phyloP scores from a whole-genome alignment of 495 filamentous ascomycete species.

The Sphaerosporella brunnea region DNA sequence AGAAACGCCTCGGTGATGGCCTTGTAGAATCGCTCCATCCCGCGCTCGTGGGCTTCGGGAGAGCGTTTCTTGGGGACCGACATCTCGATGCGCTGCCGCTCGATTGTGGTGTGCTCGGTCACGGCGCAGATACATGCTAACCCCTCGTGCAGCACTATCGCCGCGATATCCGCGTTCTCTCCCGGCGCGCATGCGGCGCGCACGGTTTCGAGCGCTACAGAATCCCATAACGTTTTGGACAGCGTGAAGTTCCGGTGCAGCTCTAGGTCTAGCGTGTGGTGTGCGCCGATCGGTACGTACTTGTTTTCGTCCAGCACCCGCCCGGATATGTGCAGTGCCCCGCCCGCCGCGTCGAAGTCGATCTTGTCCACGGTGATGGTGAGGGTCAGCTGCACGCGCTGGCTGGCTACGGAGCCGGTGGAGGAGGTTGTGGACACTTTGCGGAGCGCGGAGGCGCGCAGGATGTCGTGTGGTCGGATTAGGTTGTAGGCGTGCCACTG shows the following conservation, averaged over 20 bases:
- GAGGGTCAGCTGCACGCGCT: conserved; percentile 60
- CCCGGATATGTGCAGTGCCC: conserved; percentile 70
- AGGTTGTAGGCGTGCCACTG: conserved; percentile 97
- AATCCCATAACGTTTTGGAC: conserved; percentile 73
- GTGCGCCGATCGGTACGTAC: conserved; percentile 62
- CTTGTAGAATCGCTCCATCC: conserved; percentile 63
- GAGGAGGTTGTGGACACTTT: conserved; percentile 52
- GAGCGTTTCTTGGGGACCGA: conserved; percentile 62
- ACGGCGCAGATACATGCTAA: conserved; percentile 86
- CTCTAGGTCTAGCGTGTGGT: conserved; percentile 84
- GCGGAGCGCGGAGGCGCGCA: conserved; percentile 69
- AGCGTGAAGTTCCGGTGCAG: conserved; percentile 73
- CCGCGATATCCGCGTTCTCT: conserved; percentile 62
- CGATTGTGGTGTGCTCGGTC: conserved; percentile 72
- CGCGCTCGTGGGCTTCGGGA: conserved; percentile 49
- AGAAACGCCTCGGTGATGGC: conserved; percentile 58
- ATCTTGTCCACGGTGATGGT: conserved; percentile 63
- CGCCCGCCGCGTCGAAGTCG: conserved; percentile 77
- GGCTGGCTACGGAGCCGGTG: conserved; percentile 57
- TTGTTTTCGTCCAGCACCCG: conserved; percentile 67
- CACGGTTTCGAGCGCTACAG: conserved; percentile 60
- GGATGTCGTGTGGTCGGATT: conserved; percentile 58
- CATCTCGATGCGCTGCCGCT: conserved; percentile 74
- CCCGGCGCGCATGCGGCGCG: conserved; percentile 60
- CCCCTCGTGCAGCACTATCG: conserved; percentile 83